phyloP scores from a whole-genome alignment of 2,329 filamentous ascomycete genomes.

The Fusarium citri region DNA sequence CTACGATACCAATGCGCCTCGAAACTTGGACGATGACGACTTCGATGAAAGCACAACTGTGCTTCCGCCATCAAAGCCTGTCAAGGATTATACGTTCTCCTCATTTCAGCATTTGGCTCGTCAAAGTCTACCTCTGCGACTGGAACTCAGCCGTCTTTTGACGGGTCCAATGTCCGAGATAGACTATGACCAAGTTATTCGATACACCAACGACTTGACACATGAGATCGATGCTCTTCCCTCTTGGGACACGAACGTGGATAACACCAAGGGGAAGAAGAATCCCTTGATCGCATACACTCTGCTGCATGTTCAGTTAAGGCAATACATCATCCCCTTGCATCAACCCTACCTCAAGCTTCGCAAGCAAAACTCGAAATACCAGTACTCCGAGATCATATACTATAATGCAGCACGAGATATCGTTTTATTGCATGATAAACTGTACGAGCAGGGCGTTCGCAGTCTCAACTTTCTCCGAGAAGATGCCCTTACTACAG shows the following conservation, averaged over 20 bases:
- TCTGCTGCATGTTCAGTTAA: constrained; percentile 69
- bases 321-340: constrained; percentile 71
- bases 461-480: constrained; percentile 70
- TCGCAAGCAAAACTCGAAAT: constrained; percentile 69
- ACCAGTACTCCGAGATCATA: constrained; percentile 71
- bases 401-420: constrained; percentile 73
- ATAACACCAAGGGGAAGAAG: constrained; percentile 56
- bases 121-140: constrained; percentile 65
- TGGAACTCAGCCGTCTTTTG: constrained; percentile 68
- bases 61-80: constrained; percentile 63
- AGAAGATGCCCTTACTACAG: constrained; percentile 69
- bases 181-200: constrained; percentile 71
- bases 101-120: constrained; percentile 70
- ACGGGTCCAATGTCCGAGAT: constrained; percentile 66
- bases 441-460: constrained; percentile 68
- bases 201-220: constrained; percentile 70
- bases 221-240: constrained; percentile 71
- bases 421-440: constrained; percentile 71
- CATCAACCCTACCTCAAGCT: constrained; percentile 71
- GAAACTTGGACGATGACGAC: constrained; percentile 68
- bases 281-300: constrained; percentile 70
- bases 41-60: constrained; percentile 65
- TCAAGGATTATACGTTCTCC: constrained; percentile 67
- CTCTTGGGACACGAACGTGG: constrained; percentile 61
- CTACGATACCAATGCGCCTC: constrained; percentile 65